Evolutionary conservation across 345 rosid genomes (phyloP).

Genomic region (Acer campestre): DNA sequence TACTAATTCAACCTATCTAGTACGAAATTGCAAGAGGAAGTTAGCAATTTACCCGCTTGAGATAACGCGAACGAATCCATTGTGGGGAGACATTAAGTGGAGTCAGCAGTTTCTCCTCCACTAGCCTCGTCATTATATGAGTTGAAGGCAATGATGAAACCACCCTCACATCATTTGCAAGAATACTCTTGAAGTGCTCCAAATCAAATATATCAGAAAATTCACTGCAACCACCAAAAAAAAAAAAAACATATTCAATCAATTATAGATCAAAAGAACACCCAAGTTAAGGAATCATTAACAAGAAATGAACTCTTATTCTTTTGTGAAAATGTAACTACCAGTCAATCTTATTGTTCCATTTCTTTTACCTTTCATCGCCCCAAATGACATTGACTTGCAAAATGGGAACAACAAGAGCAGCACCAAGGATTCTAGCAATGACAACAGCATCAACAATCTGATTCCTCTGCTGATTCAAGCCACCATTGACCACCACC

Average conservation of each 20-base stretch:
- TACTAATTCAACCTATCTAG: not conserved
- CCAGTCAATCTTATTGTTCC: not conserved
- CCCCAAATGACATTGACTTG: constrained; percentile 99
- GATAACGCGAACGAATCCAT: constrained; percentile 93
- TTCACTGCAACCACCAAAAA: constrained; percentile 64
- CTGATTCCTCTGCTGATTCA: constrained; percentile 99
- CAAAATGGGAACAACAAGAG: constrained; percentile 88
- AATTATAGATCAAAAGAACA: not conserved
- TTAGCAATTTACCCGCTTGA: constrained; percentile 53
- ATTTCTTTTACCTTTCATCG: constrained; percentile 78
- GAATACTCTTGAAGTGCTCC: constrained; percentile 81
- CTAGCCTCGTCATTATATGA: constrained; percentile 82
- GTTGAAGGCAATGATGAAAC: constrained; percentile 81
- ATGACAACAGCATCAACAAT: constrained; percentile 98
- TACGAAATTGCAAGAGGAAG: constrained; percentile 3
- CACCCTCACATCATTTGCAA: constrained; percentile 75
- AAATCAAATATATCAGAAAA: constrained; percentile 92
- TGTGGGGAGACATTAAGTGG: constrained; percentile 78
- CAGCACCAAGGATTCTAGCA: constrained; percentile 93
- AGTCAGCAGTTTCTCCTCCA: constrained; percentile 79
- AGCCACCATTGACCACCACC: constrained; percentile 93
- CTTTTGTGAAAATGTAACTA: not conserved
- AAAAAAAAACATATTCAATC: not conserved
- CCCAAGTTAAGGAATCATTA: not conserved
- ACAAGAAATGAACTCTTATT: not conserved